A percentile compares a stretch with the other conserved stretches of the same genome.
Evolutionary conservation across 2,329 filamentous ascomycete species (phyloP).

Genomic region (Microascus cirrosus): DNA sequence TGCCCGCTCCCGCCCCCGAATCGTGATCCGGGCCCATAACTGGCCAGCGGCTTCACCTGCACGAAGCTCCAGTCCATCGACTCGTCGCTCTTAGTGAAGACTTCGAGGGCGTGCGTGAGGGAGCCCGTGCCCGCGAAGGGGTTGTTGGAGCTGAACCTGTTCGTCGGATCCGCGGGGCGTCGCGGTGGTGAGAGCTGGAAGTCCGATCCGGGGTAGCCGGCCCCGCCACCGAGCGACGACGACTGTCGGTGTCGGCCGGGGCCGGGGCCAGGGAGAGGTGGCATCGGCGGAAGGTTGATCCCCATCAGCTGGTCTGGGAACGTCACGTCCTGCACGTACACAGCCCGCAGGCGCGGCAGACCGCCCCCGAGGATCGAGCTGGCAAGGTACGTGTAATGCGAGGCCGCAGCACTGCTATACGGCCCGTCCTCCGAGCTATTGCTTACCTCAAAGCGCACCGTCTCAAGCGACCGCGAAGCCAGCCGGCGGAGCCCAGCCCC

Average conservation of each 20-base stretch:
- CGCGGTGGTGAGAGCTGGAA: conserved; percentile 13
- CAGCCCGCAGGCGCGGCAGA: conserved; percentile 59
- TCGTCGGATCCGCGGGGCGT: conserved; percentile 17
- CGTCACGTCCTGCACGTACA: conserved; percentile 77
- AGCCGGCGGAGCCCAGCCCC: conserved; percentile 45
- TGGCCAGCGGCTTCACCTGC: conserved; percentile 26
- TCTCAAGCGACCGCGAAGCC: conserved; percentile 55
- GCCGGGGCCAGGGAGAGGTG: conserved; percentile 18
- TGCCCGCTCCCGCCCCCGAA: conserved; percentile 5
- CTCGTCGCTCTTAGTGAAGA: conserved; percentile 49
- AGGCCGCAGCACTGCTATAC: conserved; percentile 41
- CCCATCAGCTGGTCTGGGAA: conserved; percentile 71
- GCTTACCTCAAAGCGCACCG: conserved; percentile 75
- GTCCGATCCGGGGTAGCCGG: conserved; percentile 18
- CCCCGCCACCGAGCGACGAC: conserved; percentile 25
- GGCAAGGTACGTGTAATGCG: conserved; percentile 79
- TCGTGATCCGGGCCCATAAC: conserved; percentile 6
- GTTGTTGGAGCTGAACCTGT: conserved; percentile 50
- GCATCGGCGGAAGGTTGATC: conserved; percentile 54
- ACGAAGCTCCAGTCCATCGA: conserved; percentile 48
- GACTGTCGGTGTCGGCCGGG: neutral
- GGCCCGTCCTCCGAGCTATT: conserved; percentile 44
- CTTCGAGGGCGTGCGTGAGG: conserved; percentile 43
- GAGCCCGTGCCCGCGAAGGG: conserved; percentile 33
- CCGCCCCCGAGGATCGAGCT: conserved; percentile 67